Percentiles rank a stretch among this genome's conserved stretches.
phyloP scores from a whole-genome alignment of 208 protist genomes.

The Trypanosoma platydactyli region DNA sequence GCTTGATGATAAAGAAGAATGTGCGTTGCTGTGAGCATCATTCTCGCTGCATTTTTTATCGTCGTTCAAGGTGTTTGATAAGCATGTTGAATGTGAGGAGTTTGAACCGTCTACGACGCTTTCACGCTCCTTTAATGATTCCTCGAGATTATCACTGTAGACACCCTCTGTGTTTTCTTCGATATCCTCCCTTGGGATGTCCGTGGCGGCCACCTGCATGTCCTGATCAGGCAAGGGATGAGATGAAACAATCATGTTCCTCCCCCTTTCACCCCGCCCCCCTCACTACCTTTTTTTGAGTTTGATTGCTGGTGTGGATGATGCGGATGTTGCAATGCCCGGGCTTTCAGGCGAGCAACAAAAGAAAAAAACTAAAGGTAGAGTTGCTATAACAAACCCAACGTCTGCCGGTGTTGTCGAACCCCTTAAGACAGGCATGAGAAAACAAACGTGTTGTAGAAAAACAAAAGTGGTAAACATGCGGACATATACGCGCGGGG shows the following conservation, averaged over 20 bases:
- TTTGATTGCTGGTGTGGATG: background rate
- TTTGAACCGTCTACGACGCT: no score
- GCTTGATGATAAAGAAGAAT: no score
- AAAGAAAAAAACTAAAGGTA: no score
- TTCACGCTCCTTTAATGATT: background rate
- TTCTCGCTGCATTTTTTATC: no score
- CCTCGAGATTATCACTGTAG: constrained; percentile 11
- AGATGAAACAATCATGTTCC: background rate
- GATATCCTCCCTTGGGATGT: background rate
- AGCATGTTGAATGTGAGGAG: no score
- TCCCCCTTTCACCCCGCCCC: background rate
- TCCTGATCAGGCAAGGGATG: background rate
- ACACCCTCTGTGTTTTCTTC: background rate
- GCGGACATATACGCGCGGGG: background rate
- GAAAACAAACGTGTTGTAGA: background rate
- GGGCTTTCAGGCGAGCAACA: no score
- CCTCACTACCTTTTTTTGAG: background rate
- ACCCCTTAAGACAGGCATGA: background rate
- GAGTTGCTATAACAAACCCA: no score
- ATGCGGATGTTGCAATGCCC: no score
- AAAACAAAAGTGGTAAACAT: background rate
- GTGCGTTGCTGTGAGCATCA: no score
- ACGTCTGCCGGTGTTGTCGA: no score
- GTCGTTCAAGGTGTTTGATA: no score
- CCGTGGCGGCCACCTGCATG: background rate